A percentile compares a stretch with the other conserved stretches of the same genome.
Evolutionary conservation across 2,329 filamentous ascomycete species (phyloP).

Genomic region (Talaromyces verruculosus): DNA sequence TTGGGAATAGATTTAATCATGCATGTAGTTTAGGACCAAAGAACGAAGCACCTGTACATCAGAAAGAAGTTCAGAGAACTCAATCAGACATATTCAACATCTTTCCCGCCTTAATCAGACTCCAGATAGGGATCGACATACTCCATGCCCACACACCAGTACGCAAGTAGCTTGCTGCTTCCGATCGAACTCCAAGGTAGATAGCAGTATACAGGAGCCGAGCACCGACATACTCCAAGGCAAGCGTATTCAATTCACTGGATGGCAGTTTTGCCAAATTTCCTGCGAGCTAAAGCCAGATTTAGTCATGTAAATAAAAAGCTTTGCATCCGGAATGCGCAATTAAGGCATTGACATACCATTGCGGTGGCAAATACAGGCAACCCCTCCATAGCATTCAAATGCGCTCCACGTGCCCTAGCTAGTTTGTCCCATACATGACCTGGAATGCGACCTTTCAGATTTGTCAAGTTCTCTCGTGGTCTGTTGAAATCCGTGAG

Average conservation of each 20-base stretch:
- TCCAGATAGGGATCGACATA: constrained; percentile 34
- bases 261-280: constrained; percentile 35
- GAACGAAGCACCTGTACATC: neutral
- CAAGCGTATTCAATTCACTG: constrained; percentile 34
- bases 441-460: constrained; percentile 31
- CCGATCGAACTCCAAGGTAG: constrained; percentile 36
- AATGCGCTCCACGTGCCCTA: constrained; percentile 33
- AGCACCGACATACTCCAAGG: constrained; percentile 34
- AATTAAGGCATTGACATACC: constrained; percentile 10
- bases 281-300: constrained; percentile 29
- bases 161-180: constrained; percentile 35
- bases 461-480: constrained; percentile 33
- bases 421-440: constrained; percentile 24
- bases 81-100: constrained; percentile 17
- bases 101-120: constrained; percentile 33
- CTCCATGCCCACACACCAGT: constrained; percentile 37
- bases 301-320: neutral
- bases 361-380: constrained; percentile 39
- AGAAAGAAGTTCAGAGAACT: neutral
- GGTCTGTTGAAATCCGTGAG: constrained; percentile 26
- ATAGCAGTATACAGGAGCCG: constrained; percentile 36
- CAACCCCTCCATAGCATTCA: constrained; percentile 38
- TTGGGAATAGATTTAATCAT: neutral
- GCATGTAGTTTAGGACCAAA: neutral
- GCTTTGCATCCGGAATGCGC: neutral